Conservation (phyloP, 2,329 filamentous ascomycete species). For the Corniculantispora saksenae region DNA sequence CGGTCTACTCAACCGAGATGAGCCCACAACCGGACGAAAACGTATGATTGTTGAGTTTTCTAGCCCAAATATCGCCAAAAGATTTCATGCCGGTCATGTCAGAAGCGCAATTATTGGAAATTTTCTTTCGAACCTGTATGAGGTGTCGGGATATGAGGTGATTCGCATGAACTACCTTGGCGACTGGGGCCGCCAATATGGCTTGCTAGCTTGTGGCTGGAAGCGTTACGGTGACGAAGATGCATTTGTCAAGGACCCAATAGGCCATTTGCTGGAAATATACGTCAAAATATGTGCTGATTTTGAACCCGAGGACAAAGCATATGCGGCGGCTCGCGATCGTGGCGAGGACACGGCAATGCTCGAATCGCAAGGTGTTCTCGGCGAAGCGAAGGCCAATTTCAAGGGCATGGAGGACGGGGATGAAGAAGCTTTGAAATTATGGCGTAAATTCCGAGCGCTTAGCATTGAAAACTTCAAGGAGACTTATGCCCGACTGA, state of each 20-base stretch:
- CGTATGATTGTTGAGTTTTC: slow-evolving; percentile 70
- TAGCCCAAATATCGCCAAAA: slow-evolving; percentile 75
- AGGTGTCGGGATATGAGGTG: slow-evolving; percentile 70
- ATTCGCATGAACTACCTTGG: slow-evolving; percentile 74
- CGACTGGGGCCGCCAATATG: slow-evolving; percentile 76
- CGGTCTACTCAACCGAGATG: no score
- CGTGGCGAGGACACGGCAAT: slow-evolving; percentile 45
- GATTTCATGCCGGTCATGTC: slow-evolving; percentile 74
- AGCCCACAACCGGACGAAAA: slow-evolving; percentile 30
- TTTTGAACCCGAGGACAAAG: slow-evolving; percentile 61
- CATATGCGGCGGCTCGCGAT: slow-evolving; percentile 52
- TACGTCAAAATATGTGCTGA: slow-evolving; percentile 69
- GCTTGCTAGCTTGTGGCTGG: slow-evolving; percentile 68
- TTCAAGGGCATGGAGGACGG: slow-evolving; percentile 64
- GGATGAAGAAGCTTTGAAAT: slow-evolving; percentile 54
- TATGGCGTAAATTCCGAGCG: slow-evolving; percentile 61
- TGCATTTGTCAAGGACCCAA: slow-evolving; percentile 63
- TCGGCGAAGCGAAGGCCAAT: slow-evolving; percentile 59
- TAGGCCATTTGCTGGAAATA: slow-evolving; percentile 71
- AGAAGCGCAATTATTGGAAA: slow-evolving; percentile 76
- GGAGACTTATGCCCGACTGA: slow-evolving; percentile 59
- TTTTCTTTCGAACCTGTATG: slow-evolving; percentile 69
- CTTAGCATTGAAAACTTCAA: slow-evolving; percentile 61
- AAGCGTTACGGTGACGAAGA: slow-evolving; percentile 68
- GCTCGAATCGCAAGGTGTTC: slow-evolving; percentile 45